phyloP scores from a whole-genome alignment of 2,329 filamentous ascomycete genomes.

The Colletotrichum magnum region DNA sequence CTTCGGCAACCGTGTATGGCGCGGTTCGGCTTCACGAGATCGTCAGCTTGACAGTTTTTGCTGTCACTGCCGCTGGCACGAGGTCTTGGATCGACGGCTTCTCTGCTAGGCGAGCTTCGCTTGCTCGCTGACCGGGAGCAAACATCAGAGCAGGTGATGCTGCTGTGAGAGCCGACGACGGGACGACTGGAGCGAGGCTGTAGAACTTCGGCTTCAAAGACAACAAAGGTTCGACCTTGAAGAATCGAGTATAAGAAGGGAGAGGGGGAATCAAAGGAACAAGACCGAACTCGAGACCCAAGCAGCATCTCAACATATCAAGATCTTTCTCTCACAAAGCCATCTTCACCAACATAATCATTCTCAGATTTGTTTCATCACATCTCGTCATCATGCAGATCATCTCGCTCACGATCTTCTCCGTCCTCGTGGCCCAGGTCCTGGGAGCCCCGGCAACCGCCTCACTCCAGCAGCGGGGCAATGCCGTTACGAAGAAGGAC shows the following conservation, averaged over 20 bases:
- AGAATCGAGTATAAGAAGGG: not conserved
- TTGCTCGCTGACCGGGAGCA: slow-evolving; percentile 15
- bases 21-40: not conserved
- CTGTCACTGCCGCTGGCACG: not conserved
- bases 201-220: not conserved
- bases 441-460: slow-evolving; percentile 1
- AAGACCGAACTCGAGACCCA: not conserved
- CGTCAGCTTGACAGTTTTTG: not conserved
- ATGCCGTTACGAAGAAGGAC: slow-evolving; percentile 9
- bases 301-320: not conserved
- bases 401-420: slow-evolving; percentile 26
- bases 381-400: slow-evolving; percentile 7
- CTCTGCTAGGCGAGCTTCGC: not conserved
- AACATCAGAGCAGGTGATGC: slow-evolving; percentile 16
- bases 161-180: slow-evolving; percentile 1
- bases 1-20: not conserved
- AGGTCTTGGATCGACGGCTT: slow-evolving; percentile 6
- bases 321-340: too few species aligned
- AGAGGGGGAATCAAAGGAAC: not conserved
- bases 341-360: not conserved
- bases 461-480: too few species aligned
- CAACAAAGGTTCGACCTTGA: not conserved
- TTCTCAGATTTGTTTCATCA: not conserved
- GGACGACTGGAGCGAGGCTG: not conserved
- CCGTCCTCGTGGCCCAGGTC: slow-evolving; percentile 14